Conservation (phyloP, 2,329 filamentous ascomycete genomes). For the Aspergillus sojae region DNA sequence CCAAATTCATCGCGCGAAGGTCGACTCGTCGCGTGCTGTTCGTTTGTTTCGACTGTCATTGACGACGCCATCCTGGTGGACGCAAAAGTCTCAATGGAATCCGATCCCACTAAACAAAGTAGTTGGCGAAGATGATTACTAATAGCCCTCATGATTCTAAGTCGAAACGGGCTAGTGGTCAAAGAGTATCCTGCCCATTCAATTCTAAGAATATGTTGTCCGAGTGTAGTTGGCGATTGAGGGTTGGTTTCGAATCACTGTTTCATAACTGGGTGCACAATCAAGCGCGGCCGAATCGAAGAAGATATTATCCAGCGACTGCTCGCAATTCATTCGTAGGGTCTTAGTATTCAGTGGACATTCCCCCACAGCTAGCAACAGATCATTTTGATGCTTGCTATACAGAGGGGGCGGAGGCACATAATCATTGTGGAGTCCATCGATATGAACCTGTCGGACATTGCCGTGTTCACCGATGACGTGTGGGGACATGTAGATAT, state of each 20-base stretch:
- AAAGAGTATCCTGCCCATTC: too few species aligned
- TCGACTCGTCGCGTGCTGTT: too few species aligned
- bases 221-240: not conserved
- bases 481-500: constrained; percentile 8
- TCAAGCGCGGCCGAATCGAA: not conserved
- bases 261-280: not conserved
- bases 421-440: not conserved
- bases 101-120: too few species aligned
- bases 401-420: constrained; percentile 1
- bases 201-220: too few species aligned
- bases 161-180: too few species aligned
- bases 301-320: not conserved
- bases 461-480: not conserved
- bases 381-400: not conserved
- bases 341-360: not conserved
- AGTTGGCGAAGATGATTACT: too few species aligned
- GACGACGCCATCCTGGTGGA: too few species aligned
- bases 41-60: too few species aligned
- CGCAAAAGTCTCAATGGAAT: too few species aligned
- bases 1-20: too few species aligned
- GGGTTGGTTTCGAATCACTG: not conserved
- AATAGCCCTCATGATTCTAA: too few species aligned
- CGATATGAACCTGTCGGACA: not conserved
- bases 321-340: not conserved
- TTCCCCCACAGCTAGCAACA: not conserved